These are phyloP conservation scores for Elongisporangium prolatum DNA, from an alignment of 352 stramenopile genomes.

Conservation along the genomic window DNA sequence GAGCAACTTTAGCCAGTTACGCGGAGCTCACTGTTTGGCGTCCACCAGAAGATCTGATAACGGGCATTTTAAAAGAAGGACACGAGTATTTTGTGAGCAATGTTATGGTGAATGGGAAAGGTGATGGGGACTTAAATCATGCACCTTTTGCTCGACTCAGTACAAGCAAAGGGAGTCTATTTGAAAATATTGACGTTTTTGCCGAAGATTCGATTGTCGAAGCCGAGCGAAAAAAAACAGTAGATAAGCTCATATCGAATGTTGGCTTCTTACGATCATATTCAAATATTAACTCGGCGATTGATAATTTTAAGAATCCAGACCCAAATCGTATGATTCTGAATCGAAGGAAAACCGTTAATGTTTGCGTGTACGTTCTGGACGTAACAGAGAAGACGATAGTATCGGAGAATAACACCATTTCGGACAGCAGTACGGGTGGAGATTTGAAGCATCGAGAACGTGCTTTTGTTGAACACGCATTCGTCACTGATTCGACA, in stretches of 20 bases:
- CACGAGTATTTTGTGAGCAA: constrained; percentile 54
- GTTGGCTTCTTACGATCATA: not conserved
- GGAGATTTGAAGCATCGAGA: not conserved
- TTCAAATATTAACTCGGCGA: not conserved
- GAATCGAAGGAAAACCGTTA: constrained; percentile 21
- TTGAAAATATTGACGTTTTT: constrained; percentile 20
- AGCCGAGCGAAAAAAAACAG: not conserved
- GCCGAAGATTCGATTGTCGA: not conserved
- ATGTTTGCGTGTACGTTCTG: constrained; percentile 51
- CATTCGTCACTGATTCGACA: constrained; percentile 56
- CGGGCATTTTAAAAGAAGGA: constrained; percentile 37
- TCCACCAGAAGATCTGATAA: constrained; percentile 48
- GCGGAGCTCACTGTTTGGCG: constrained; percentile 64
- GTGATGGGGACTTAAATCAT: constrained; percentile 24
- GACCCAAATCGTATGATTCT: not conserved
- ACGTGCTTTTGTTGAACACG: constrained; percentile 30
- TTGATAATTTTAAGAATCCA: not conserved
- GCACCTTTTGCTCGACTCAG: constrained; percentile 51
- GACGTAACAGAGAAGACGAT: constrained; percentile 12
- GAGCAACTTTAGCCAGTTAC: constrained; percentile 10
- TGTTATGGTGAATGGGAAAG: constrained; percentile 64
- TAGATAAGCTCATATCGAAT: not conserved
- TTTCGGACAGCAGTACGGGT: not conserved
- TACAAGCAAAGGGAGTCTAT: constrained; percentile 53
- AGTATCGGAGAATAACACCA: not conserved